Conservation (phyloP, 352 stramenopile species). For the Phytophthora aleatoria region DNA sequence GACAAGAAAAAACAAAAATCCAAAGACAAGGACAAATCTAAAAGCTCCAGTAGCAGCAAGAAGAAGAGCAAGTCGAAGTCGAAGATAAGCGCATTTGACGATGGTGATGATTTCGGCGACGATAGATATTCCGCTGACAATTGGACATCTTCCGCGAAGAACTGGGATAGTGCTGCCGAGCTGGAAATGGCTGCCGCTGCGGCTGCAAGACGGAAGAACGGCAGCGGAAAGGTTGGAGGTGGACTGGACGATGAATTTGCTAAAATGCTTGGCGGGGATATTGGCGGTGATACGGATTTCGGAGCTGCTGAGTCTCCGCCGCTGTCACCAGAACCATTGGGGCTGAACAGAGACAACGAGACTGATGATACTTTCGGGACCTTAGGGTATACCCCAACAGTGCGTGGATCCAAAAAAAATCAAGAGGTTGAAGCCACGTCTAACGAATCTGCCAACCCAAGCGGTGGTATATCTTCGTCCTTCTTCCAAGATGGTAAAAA, state of each 20-base stretch:
- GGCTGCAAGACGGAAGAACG: conserved; percentile 46
- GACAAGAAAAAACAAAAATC: conserved; percentile 43
- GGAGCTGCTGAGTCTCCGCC: conserved; percentile 5
- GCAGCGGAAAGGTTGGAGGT: conserved; percentile 23
- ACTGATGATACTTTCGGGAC: conserved; percentile 21
- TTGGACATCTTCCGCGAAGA: conserved; percentile 21
- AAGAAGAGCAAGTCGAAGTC: conserved; percentile 60
- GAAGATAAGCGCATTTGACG: conserved; percentile 37
- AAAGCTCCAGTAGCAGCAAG: conserved; percentile 36
- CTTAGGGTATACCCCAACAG: conserved; percentile 16
- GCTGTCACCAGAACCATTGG: conserved; percentile 12
- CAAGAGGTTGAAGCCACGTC: conserved; percentile 3
- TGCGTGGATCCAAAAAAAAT: conserved; percentile 17
- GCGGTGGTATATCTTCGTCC: conserved; percentile 26
- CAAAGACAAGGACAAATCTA: conserved; percentile 33
- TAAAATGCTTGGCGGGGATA: conserved; percentile 50
- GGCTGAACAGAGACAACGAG: conserved; percentile 27
- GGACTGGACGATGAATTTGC: conserved; percentile 66
- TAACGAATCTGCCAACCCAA: conserved; percentile 5
- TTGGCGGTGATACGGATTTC: conserved; percentile 7
- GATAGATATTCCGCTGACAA: conserved; percentile 9
- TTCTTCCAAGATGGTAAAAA: conserved; percentile 43
- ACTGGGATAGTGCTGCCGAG: conserved; percentile 34
- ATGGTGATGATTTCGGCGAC: conserved; percentile 35
- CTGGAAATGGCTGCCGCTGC: conserved; percentile 33